Evolutionary conservation across 805 yeast genomes (phyloP).

Genomic region (Yarrowia yakushimensis): DNA sequence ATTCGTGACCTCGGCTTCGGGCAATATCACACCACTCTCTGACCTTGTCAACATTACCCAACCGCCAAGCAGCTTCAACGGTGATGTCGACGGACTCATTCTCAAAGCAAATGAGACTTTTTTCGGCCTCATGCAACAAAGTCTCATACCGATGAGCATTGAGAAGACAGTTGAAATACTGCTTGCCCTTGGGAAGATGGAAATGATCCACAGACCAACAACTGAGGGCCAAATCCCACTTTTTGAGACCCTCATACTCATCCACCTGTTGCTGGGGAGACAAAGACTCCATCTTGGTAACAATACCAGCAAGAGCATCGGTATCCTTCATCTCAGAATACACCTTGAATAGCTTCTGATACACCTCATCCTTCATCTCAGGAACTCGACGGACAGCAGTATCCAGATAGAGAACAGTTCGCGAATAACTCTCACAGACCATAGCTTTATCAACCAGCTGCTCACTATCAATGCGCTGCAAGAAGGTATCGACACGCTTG

Average conservation of each 20-base stretch:
- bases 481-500: constrained; percentile 38
- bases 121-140: constrained; percentile 50
- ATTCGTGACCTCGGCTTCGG: constrained; percentile 37
- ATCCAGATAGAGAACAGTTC: constrained; percentile 83
- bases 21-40: constrained; percentile 54
- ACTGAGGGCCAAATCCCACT: constrained; percentile 83
- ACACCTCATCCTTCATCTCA: background rate
- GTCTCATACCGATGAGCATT: constrained; percentile 75
- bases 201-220: constrained; percentile 59
- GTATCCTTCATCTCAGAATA: constrained; percentile 85
- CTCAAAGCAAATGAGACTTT: constrained; percentile 30
- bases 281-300: constrained; percentile 60
- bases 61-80: constrained; percentile 68
- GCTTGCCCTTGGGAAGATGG: constrained; percentile 42
- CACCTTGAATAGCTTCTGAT: constrained; percentile 55
- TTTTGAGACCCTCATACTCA: constrained; percentile 78
- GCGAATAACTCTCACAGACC: constrained; percentile 79
- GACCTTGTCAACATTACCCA: constrained; percentile 53
- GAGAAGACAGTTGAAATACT: constrained; percentile 64
- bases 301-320: constrained; percentile 84
- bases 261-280: constrained; percentile 70
- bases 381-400: constrained; percentile 30
- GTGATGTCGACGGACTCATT: constrained; percentile 49
- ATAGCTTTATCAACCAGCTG: constrained; percentile 74
- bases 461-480: constrained; percentile 59